phyloP scores from a whole-genome alignment of 768 basidiomycete genomes.

The Pulveroboletus sp. region DNA sequence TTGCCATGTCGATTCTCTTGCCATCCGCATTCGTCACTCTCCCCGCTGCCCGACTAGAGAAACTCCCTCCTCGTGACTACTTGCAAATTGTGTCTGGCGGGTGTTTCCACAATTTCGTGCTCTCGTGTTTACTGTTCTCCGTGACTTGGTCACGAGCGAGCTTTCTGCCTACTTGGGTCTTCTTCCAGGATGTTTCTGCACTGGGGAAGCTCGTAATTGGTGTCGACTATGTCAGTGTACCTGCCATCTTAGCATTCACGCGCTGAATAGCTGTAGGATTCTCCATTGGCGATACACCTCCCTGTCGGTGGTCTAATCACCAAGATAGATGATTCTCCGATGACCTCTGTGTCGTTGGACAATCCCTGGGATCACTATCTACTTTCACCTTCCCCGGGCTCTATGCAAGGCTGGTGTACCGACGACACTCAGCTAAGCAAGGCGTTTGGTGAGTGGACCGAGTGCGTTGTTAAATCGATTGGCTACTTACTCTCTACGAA shows the following conservation, averaged over 20 bases:
- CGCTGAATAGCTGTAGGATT: conserved; percentile 40
- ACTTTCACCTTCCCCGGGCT: conserved; percentile 10
- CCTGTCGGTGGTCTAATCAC: conserved; percentile 56
- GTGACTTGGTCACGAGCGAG: conserved; percentile 33
- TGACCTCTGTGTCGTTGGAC: conserved; percentile 29
- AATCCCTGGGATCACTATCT: conserved; percentile 50
- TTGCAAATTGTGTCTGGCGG: conserved; percentile 69
- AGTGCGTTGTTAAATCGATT: neutral
- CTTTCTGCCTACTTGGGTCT: conserved; percentile 23
- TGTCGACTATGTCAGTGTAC: conserved; percentile 48
- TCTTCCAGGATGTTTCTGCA: conserved; percentile 50
- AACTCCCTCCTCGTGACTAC: conserved; percentile 36
- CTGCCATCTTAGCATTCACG: neutral
- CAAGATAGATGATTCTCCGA: conserved; percentile 55
- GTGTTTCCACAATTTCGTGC: conserved; percentile 70
- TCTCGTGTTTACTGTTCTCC: conserved; percentile 45
- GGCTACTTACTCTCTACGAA: neutral
- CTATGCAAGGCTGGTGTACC: conserved; percentile 60
- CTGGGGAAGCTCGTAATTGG: conserved; percentile 52
- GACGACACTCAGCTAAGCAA: conserved; percentile 30
- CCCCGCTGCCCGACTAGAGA: conserved; percentile 38
- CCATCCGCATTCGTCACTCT: conserved; percentile 76
- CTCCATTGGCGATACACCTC: conserved; percentile 56
- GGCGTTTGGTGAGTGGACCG: conserved; percentile 9
- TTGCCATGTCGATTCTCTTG: conserved; percentile 55